phyloP scores from a whole-genome alignment of 805 yeast species.

The Metschnikowia kunwiensis region DNA sequence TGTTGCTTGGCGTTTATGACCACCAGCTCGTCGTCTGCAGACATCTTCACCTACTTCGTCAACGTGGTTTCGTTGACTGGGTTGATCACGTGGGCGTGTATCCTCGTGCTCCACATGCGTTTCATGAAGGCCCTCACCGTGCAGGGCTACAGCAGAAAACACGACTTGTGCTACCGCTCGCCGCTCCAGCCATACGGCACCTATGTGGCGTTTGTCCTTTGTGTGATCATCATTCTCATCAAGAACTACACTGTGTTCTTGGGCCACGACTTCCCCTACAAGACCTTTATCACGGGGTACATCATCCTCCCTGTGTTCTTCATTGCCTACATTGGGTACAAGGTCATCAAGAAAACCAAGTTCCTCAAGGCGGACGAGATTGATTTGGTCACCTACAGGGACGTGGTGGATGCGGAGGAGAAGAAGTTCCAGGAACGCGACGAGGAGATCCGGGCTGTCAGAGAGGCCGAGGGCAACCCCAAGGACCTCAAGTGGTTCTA shows the following conservation, averaged over 20 bases:
- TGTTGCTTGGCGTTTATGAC: slow-evolving; percentile 71
- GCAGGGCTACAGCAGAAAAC: slow-evolving; percentile 58
- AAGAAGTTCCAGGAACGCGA: slow-evolving; percentile 35
- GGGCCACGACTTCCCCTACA: slow-evolving; percentile 45
- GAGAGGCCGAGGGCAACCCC: slow-evolving; percentile 43
- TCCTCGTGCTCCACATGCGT: slow-evolving; percentile 62
- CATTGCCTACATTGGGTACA: slow-evolving; percentile 55
- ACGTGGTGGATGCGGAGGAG: slow-evolving; percentile 53
- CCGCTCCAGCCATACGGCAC: slow-evolving; percentile 72
- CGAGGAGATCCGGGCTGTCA: slow-evolving; percentile 32
- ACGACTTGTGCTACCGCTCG: slow-evolving; percentile 54
- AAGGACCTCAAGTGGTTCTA: slow-evolving; percentile 46
- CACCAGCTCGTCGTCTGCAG: slow-evolving; percentile 52
- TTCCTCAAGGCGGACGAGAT: slow-evolving; percentile 52
- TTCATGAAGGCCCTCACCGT: slow-evolving; percentile 64
- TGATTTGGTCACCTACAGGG: slow-evolving; percentile 57
- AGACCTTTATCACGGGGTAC: slow-evolving; percentile 71
- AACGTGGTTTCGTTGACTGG: slow-evolving; percentile 77
- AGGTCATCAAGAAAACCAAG: slow-evolving; percentile 50
- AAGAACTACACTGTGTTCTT: slow-evolving; percentile 69
- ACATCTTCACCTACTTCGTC: slow-evolving; percentile 65
- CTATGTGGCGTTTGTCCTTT: slow-evolving; percentile 52
- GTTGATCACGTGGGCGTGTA: slow-evolving; percentile 70
- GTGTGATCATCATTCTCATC: slow-evolving; percentile 54
- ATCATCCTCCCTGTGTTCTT: slow-evolving; percentile 68